These are phyloP conservation scores for Arbutus unedo DNA, from an alignment of 148 eudicot species.

Conservation along the genomic window DNA sequence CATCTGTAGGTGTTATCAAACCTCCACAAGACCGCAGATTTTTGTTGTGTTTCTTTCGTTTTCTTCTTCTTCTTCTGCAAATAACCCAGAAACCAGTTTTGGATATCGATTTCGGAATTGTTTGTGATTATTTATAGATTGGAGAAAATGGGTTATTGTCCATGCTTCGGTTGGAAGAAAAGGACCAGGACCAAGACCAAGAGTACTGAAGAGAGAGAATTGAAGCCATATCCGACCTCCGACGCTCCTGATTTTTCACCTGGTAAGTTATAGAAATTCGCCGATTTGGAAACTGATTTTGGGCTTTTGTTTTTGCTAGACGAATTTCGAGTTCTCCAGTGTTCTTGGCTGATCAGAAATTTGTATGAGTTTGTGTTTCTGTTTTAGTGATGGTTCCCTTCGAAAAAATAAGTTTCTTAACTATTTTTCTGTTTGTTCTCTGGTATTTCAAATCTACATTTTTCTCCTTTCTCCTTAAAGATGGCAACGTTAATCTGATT, in stretches of 20 bases:
- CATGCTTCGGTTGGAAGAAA: slow-evolving; percentile 22
- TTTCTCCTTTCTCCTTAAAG: background rate
- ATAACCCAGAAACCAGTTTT: background rate
- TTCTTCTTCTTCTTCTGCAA: background rate
- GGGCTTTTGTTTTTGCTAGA: background rate
- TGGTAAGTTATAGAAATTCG: slow-evolving; percentile 8
- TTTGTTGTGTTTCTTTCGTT: background rate
- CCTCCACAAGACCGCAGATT: background rate
- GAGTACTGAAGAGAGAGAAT: background rate
- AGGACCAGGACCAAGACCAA: background rate
- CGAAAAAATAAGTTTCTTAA: background rate
- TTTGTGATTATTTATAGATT: background rate
- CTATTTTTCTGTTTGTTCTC: background rate
- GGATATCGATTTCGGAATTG: background rate
- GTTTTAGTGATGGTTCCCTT: background rate
- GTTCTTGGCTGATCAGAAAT: background rate
- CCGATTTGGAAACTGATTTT: background rate
- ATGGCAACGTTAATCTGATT: background rate
- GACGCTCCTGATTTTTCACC: slow-evolving; percentile 10
- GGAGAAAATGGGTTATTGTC: slow-evolving; percentile 18
- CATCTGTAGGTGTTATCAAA: background rate
- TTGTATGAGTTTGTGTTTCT: background rate
- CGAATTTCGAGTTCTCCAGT: background rate
- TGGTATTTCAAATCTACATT: background rate
- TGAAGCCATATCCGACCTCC: background rate